Percentiles rank a stretch among this genome's conserved stretches.
Evolutionary conservation across 192 early-diverging fungal species (phyloP).

Genomic region (Coemansia sp.): DNA sequence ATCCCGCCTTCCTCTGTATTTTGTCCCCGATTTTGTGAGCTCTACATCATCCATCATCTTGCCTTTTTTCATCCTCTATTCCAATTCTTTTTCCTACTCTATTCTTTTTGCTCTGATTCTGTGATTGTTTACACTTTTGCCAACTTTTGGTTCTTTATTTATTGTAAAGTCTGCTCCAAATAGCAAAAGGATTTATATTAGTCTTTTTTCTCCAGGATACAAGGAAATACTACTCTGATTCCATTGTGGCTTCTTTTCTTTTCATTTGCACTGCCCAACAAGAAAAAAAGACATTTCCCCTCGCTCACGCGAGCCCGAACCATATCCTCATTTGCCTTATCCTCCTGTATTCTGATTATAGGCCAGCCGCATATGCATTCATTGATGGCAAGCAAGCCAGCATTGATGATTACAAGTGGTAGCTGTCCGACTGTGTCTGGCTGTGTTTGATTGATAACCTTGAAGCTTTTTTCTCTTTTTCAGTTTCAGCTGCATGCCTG

Average conservation of each 20-base stretch:
- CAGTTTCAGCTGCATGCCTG: neutral
- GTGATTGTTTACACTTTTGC: constrained; percentile 8
- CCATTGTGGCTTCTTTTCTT: neutral
- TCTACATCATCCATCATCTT: neutral
- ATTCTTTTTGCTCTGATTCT: constrained; percentile 4
- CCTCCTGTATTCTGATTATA: neutral
- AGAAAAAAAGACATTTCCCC: neutral
- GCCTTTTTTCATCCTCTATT: too few relatives aligned
- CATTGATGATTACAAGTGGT: constrained; percentile 1
- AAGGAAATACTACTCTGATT: neutral
- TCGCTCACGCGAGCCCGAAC: neutral
- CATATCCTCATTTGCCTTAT: neutral
- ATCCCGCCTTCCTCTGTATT: neutral
- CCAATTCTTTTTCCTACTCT: neutral
- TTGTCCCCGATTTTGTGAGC: neutral
- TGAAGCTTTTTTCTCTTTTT: neutral
- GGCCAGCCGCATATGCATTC: neutral
- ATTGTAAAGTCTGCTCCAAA: constrained; percentile 1
- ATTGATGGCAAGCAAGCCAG: neutral
- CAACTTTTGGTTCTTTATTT: neutral
- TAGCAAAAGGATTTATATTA: neutral
- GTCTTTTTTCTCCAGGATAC: neutral
- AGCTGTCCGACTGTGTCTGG: neutral
- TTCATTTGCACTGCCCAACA: too few relatives aligned
- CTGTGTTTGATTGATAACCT: constrained; percentile 10